These are phyloP conservation scores for Fusarium guadeloupense DNA, from an alignment of 2,329 filamentous ascomycete genomes.

Conservation along the genomic window DNA sequence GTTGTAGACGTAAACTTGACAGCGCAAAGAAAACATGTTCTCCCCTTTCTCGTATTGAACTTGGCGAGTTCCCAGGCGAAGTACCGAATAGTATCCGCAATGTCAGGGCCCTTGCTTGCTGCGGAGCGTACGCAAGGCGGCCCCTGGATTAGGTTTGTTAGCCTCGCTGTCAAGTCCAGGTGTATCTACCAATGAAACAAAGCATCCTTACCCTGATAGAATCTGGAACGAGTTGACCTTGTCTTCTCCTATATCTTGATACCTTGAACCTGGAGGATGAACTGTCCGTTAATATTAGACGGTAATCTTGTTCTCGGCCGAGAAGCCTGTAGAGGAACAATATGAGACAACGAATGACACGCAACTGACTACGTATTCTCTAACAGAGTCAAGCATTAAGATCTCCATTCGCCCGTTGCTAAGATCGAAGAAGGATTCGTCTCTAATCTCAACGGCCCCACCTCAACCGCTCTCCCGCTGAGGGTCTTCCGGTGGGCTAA, in stretches of 20 bases:
- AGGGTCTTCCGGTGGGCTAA: neutral
- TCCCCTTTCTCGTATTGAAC: neutral
- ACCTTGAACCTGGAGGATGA: neutral
- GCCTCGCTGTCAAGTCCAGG: neutral
- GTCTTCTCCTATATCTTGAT: neutral
- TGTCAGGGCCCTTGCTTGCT: neutral
- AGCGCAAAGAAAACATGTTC: neutral
- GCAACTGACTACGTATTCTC: neutral
- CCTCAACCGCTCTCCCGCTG: neutral
- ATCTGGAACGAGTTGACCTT: slow-evolving; percentile 1
- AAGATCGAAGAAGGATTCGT: slow-evolving; percentile 13
- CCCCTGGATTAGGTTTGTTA: neutral
- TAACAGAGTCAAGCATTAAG: neutral
- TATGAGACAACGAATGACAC: too few relatives aligned
- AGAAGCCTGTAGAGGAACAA: neutral
- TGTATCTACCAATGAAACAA: neutral
- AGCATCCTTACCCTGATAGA: neutral
- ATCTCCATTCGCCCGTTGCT: slow-evolving; percentile 6
- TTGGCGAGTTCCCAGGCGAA: neutral
- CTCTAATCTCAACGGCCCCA: slow-evolving; percentile 9
- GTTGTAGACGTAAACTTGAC: neutral
- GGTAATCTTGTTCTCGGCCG: neutral
- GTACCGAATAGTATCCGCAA: neutral
- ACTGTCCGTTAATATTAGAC: neutral
- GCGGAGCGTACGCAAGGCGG: too few relatives aligned